A percentile compares a stretch with the other conserved stretches of the same genome.
phyloP scores from a whole-genome alignment of 2,329 filamentous ascomycete species.

The Fusarium sp. region DNA sequence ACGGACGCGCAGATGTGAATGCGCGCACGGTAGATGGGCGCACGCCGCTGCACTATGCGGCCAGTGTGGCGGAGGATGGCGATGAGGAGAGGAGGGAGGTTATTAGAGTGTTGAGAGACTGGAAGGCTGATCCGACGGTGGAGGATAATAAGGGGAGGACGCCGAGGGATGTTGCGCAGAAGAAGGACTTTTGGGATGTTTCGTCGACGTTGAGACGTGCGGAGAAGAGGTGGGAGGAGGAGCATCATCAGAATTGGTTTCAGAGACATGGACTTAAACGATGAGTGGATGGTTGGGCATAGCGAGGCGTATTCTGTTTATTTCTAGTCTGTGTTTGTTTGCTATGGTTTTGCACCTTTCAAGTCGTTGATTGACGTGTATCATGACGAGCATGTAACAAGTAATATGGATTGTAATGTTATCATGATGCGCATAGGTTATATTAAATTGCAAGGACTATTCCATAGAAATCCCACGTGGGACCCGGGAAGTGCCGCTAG shows the following conservation, averaged over 20 bases:
- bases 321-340: background rate
- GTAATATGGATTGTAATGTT: no score
- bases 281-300: background rate
- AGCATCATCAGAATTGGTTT: conserved; percentile 49
- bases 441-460: background rate
- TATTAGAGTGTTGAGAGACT: conserved; percentile 49
- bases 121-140: conserved; percentile 49
- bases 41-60: conserved; percentile 53
- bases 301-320: background rate
- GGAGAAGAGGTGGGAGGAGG: conserved; percentile 53
- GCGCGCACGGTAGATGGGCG: conserved; percentile 49
- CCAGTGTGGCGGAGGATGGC: conserved; percentile 49
- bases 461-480: no score
- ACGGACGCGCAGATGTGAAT: conserved; percentile 49
- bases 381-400: background rate
- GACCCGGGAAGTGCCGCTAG: background rate
- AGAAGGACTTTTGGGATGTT: conserved; percentile 51
- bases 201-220: conserved; percentile 52
- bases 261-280: conserved; percentile 47
- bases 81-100: conserved; percentile 52
- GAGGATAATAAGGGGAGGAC: conserved; percentile 48
- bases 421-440: no score
- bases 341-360: background rate
- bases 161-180: conserved; percentile 52
- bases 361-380: background rate